Conservation (phyloP, 1,139 yeast genomes). For the Suhomyces anneliseae region DNA sequence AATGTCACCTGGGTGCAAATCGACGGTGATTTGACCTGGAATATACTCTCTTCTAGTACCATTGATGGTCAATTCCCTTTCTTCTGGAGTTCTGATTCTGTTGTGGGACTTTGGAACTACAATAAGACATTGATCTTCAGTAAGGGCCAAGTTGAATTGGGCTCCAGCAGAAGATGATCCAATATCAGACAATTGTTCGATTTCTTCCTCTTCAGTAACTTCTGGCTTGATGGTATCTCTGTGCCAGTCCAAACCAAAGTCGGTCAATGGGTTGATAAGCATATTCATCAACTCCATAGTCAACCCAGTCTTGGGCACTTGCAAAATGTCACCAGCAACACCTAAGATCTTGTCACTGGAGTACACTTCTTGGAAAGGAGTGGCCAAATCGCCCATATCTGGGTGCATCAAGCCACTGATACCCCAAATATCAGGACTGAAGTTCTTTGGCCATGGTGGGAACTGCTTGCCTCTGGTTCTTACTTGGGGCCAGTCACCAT, state of each 20-base stretch:
- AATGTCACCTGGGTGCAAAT: conserved; percentile 53
- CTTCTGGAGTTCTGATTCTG: conserved; percentile 48
- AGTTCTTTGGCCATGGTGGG: conserved; percentile 60
- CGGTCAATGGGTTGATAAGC: conserved; percentile 57
- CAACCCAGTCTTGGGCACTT: conserved; percentile 35
- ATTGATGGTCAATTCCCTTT: conserved; percentile 42
- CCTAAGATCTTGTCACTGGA: conserved; percentile 42
- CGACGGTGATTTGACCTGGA: conserved; percentile 42
- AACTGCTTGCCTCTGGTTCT: conserved; percentile 58
- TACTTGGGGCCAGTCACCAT: conserved; percentile 53
- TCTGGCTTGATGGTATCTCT: conserved; percentile 56
- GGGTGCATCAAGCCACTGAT: conserved; percentile 54
- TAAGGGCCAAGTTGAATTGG: conserved; percentile 55
- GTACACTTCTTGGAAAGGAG: conserved; percentile 47
- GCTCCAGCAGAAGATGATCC: conserved; percentile 48
- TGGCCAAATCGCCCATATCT: conserved; percentile 39
- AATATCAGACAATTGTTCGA: conserved; percentile 32
- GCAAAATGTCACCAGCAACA: conserved; percentile 48
- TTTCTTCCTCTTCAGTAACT: conserved; percentile 48
- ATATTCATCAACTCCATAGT: conserved; percentile 57
- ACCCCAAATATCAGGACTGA: conserved; percentile 60
- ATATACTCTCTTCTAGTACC: conserved; percentile 39
- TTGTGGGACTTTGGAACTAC: conserved; percentile 55
- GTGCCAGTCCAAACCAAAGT: conserved; percentile 60
- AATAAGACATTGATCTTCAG: conserved; percentile 50